Evolutionary conservation across 345 rosid genomes (phyloP).

Genomic region (Melaleuca alternifolia): DNA sequence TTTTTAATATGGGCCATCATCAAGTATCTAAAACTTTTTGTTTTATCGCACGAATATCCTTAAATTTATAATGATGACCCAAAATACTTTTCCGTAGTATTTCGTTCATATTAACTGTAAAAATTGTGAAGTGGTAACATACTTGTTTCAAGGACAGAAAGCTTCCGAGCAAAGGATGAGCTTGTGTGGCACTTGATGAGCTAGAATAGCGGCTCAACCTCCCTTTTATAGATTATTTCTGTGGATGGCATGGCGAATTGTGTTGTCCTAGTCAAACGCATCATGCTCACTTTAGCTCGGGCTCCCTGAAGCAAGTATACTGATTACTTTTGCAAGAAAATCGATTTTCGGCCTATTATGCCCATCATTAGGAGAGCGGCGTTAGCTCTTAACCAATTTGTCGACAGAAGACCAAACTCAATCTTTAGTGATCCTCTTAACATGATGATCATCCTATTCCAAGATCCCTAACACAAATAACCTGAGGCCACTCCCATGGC

Average conservation of each 20-base stretch:
- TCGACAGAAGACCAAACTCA: neutral
- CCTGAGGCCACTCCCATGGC: neutral
- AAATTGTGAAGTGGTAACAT: neutral
- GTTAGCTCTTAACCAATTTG: fast-evolving
- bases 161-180: neutral
- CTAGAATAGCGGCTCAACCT: neutral
- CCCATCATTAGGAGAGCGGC: neutral
- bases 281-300: neutral
- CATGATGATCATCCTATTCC: neutral
- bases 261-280: neutral
- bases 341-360: neutral
- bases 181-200: fast-evolving
- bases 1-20: neutral
- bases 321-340: fast-evolving
- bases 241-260: neutral
- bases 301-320: fast-evolving
- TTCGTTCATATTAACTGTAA: neutral
- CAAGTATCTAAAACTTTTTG: neutral
- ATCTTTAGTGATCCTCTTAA: neutral
- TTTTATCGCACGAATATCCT: fast-evolving
- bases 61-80: neutral
- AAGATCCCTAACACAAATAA: neutral
- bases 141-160: fast-evolving
- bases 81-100: neutral
- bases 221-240: neutral